These are phyloP conservation scores for Lavandula angustifolia DNA, from an alignment of 257 asterid genomes.

Conservation along the genomic window DNA sequence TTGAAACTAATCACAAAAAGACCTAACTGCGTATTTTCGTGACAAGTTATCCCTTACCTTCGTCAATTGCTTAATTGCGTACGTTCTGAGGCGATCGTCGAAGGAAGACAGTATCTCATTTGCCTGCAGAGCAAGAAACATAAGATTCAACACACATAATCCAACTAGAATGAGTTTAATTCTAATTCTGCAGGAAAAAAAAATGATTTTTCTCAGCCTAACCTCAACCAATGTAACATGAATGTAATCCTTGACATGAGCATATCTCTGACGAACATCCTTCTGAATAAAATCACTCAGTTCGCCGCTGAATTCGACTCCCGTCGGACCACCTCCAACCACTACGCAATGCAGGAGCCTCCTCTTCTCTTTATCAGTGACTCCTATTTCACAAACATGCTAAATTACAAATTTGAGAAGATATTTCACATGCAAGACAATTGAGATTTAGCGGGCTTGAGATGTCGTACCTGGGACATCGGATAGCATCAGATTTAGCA, in stretches of 20 bases:
- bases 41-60: constrained; percentile 53
- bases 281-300: constrained; percentile 86
- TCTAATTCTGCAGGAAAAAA: constrained; percentile 16
- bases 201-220: constrained; percentile 28
- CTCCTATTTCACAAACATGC: constrained; percentile 49
- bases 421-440: not conserved
- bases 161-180: constrained; percentile 12
- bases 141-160: constrained; percentile 20
- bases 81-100: constrained; percentile 81
- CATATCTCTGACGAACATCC: constrained; percentile 86
- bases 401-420: not conserved
- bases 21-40: too few species aligned
- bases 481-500: constrained; percentile 86
- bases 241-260: constrained; percentile 90
- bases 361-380: constrained; percentile 78
- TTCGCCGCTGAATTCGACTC: constrained; percentile 98
- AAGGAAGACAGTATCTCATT: constrained; percentile 91
- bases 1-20: too few species aligned
- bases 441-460: constrained; percentile 19
- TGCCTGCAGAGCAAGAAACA: constrained; percentile 61
- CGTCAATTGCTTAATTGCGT: constrained; percentile 83
- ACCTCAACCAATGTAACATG: constrained; percentile 94
- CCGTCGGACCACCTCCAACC: constrained; percentile 99
- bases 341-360: constrained; percentile 95
- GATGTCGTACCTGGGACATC: constrained; percentile 77